These are phyloP conservation scores for Chrysopogon serrulatus DNA, from an alignment of 176 grass and related monocot species.

Conservation along the genomic window DNA sequence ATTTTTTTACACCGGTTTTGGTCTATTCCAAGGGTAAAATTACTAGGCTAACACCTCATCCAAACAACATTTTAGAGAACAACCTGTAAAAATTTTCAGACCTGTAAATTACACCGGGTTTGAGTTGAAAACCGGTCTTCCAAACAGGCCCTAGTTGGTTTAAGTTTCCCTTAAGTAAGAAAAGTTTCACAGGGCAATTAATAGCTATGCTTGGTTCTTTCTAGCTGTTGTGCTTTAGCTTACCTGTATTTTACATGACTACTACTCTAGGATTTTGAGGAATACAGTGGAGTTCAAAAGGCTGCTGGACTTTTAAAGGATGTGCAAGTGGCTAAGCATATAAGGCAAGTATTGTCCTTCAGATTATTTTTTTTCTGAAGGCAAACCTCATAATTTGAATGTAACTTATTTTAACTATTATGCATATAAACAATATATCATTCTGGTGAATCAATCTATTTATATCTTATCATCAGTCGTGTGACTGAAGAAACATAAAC, in stretches of 20 bases:
- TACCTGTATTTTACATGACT: background rate
- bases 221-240: background rate
- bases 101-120: too few relatives aligned
- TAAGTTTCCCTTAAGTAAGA: too few relatives aligned
- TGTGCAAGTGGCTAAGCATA: slow-evolving; percentile 67
- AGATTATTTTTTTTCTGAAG: background rate
- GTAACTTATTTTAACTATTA: background rate
- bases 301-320: slow-evolving; percentile 88
- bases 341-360: slow-evolving; percentile 52
- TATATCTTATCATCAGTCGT: background rate
- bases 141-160: too few relatives aligned
- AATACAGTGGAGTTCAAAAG: slow-evolving; percentile 77
- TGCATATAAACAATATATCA: slow-evolving; percentile 3
- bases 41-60: too few relatives aligned
- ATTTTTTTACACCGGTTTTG: too few relatives aligned
- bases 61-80: too few relatives aligned
- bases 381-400: background rate
- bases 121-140: too few relatives aligned
- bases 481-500: background rate
- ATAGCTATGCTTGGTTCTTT: background rate
- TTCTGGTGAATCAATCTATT: too few relatives aligned
- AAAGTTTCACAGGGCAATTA: background rate
- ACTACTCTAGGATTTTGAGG: slow-evolving; percentile 65
- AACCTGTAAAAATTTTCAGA: too few relatives aligned
- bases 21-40: too few relatives aligned